Conservation (phyloP, 306 rosid species). For the Hippophae gyantsensis region DNA sequence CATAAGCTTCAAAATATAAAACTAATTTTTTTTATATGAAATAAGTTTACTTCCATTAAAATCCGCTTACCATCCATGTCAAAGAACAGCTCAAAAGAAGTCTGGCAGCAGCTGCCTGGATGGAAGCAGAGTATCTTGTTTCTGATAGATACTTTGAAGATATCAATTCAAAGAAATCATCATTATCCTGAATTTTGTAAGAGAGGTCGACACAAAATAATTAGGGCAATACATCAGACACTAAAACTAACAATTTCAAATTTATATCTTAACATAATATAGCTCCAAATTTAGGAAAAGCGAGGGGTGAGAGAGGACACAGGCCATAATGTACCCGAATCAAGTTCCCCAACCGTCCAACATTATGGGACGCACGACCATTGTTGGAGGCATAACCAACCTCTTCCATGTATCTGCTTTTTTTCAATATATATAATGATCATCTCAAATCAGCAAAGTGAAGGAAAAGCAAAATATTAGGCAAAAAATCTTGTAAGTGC, state of each 20-base stretch:
- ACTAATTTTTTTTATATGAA: too few species aligned
- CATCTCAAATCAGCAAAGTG: not conserved
- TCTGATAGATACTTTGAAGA: constrained; percentile 75
- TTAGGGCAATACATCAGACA: too few species aligned
- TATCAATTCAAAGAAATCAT: constrained; percentile 87
- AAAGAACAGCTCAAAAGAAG: constrained; percentile 71
- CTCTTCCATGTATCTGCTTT: constrained; percentile 81
- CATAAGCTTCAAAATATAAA: not conserved
- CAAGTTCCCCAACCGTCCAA: constrained; percentile 75
- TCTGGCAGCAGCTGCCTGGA: constrained; percentile 77
- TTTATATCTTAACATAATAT: not conserved
- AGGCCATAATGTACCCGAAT: constrained; percentile 52
- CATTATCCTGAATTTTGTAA: constrained; percentile 52
- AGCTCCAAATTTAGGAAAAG: not conserved
- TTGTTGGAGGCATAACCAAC: constrained; percentile 58
- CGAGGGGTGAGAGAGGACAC: not conserved
- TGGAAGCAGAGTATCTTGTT: constrained; percentile 42
- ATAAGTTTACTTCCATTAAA: not conserved
- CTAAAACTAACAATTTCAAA: not conserved
- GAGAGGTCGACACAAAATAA: too few species aligned
- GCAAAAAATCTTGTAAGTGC: too few species aligned
- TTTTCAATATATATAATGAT: not conserved
- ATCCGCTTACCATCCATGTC: constrained; percentile 64
- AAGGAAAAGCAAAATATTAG: not conserved
- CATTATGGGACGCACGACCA: constrained; percentile 66